Percentiles rank a stretch among this genome's conserved stretches.
phyloP scores from a whole-genome alignment of 371 early-diverging fungal genomes.

The Chytridiales sp. region DNA sequence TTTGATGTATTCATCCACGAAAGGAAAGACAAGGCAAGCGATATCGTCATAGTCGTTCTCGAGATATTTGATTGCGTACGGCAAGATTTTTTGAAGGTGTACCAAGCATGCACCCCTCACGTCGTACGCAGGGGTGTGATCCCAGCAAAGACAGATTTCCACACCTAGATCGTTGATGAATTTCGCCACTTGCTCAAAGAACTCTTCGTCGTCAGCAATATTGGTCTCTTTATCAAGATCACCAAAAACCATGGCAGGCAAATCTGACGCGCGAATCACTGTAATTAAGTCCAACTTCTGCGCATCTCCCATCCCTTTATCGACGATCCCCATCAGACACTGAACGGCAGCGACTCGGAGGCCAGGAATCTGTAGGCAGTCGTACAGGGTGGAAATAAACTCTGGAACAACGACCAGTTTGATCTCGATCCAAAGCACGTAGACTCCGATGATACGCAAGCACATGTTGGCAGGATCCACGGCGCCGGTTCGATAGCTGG shows the following conservation, averaged over 20 bases:
- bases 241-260: background rate
- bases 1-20: constrained; percentile 30
- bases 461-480: constrained; percentile 56
- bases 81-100: constrained; percentile 51
- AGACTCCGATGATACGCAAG: constrained; percentile 52
- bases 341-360: constrained; percentile 75
- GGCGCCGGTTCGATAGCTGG: constrained; percentile 48
- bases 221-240: background rate
- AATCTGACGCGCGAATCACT: constrained; percentile 59
- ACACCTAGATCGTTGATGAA: constrained; percentile 79
- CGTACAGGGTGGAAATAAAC: constrained; percentile 76
- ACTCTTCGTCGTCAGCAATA: constrained; percentile 44
- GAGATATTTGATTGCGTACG: constrained; percentile 69
- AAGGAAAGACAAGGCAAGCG: constrained; percentile 67
- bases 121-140: constrained; percentile 40
- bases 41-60: constrained; percentile 83
- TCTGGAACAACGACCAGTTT: constrained; percentile 78
- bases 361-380: constrained; percentile 57
- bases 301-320: constrained; percentile 87
- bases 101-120: constrained; percentile 12
- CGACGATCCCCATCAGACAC: constrained; percentile 80
- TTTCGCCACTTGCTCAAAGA: constrained; percentile 79
- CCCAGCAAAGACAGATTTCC: constrained; percentile 78
- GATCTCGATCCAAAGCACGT: constrained; percentile 90
- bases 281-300: constrained; percentile 87